phyloP scores from a whole-genome alignment of 1,284 basidiomycete genomes.

The Mycena sp. region DNA sequence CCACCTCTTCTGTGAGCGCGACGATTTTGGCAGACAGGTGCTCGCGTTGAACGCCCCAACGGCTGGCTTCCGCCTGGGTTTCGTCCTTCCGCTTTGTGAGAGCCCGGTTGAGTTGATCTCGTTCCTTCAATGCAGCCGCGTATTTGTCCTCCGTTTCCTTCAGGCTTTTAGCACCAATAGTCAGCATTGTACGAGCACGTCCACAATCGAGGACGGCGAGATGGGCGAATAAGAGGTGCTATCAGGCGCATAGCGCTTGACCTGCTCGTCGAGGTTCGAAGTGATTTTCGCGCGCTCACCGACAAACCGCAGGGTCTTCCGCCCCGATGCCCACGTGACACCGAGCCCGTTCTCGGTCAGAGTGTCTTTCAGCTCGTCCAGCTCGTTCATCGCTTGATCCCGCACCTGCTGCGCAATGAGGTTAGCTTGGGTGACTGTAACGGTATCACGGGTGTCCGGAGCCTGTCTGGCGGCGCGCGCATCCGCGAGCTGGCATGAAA shows the following conservation, averaged over 20 bases:
- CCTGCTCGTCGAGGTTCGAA: background rate
- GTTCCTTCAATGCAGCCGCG: background rate
- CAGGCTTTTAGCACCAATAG: background rate
- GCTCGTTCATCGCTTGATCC: background rate
- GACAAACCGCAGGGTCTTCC: background rate
- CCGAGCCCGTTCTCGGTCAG: conserved; percentile 10
- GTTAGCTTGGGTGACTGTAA: too few species aligned
- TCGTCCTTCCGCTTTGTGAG: background rate
- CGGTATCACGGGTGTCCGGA: too few species aligned
- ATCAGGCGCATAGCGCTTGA: background rate
- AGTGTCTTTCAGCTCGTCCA: background rate
- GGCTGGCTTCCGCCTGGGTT: background rate
- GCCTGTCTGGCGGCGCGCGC: background rate
- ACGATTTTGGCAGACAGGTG: background rate
- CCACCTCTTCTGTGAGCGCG: background rate
- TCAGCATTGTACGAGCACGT: conserved; percentile 2
- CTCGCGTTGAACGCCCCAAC: background rate
- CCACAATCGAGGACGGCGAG: conserved; percentile 14
- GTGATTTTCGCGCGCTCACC: background rate
- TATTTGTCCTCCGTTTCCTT: background rate
- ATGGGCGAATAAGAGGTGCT: background rate
- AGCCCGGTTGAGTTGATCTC: background rate
- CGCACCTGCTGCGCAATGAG: background rate
- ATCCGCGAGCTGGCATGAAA: background rate
- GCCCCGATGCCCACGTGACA: background rate